These are phyloP conservation scores for Umbelopsis sp. DNA, from an alignment of 371 early-diverging fungal species.

Conservation along the genomic window DNA sequence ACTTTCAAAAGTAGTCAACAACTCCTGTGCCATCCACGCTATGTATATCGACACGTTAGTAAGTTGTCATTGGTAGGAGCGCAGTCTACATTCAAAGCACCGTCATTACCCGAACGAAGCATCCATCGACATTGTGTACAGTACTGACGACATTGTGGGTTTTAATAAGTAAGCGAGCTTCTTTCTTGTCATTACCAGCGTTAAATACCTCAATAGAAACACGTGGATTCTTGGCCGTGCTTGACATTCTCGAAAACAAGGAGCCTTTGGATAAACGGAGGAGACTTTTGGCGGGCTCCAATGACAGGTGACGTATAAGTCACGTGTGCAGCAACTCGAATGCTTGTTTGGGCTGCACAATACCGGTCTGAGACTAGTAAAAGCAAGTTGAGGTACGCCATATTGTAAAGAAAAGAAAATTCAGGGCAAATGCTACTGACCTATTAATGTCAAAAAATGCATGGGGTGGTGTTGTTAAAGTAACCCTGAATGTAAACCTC, in stretches of 20 bases:
- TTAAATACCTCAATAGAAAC: conserved; percentile 33
- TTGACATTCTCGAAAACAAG: background rate
- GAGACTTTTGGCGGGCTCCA: background rate
- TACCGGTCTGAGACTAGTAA: too few relatives aligned
- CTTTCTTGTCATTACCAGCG: background rate
- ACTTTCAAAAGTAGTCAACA: conserved; percentile 67
- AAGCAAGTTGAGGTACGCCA: too few relatives aligned
- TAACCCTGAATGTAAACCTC: too few relatives aligned
- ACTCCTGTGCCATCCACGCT: conserved; percentile 76
- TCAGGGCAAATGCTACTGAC: too few relatives aligned
- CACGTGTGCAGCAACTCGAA: background rate
- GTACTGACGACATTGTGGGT: conserved; percentile 30
- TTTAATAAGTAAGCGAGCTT: background rate
- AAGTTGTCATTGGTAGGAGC: background rate
- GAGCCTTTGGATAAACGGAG: background rate
- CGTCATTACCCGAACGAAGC: conserved; percentile 42
- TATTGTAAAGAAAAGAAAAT: too few relatives aligned
- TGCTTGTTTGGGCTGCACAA: too few relatives aligned
- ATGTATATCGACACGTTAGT: background rate
- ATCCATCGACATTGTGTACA: conserved; percentile 54
- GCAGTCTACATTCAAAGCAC: background rate
- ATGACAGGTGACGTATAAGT: background rate
- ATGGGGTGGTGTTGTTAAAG: too few relatives aligned
- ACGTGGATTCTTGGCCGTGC: conserved; percentile 27
- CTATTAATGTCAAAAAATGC: too few relatives aligned